Conservation (phyloP, 2,329 filamentous ascomycete genomes). For the Diaporthe nobilis region DNA sequence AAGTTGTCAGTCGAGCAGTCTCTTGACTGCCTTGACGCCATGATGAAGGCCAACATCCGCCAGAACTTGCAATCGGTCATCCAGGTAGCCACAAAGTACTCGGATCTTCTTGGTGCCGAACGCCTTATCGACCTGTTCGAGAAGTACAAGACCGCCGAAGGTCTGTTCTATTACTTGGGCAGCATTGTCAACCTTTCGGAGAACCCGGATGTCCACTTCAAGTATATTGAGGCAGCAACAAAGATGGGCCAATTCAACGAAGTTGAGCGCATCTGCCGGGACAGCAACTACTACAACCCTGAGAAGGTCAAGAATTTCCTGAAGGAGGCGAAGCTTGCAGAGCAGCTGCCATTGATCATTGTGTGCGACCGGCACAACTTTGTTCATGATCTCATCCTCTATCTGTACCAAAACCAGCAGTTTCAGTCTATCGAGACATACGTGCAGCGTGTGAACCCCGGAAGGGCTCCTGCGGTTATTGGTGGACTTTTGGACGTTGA, state of each 20-base stretch:
- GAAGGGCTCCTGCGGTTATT: constrained; percentile 90
- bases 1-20: constrained; percentile 96
- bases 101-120: constrained; percentile 90
- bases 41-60: constrained; percentile 96
- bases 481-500: constrained; percentile 96
- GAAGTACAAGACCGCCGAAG: constrained; percentile 97
- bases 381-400: constrained; percentile 95
- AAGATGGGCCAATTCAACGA: constrained; percentile 94
- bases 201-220: constrained; percentile 96
- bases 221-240: constrained; percentile 98
- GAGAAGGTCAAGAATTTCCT: constrained; percentile 99
- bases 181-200: constrained; percentile 98
- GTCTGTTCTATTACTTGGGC: constrained; percentile 97
- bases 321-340: constrained; percentile 92
- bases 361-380: constrained; percentile 99
- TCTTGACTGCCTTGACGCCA: constrained; percentile 92
- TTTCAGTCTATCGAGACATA: constrained; percentile 99
- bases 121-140: constrained; percentile 94
- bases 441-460: constrained; percentile 95
- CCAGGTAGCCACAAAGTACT: constrained; percentile 97
- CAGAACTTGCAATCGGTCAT: constrained; percentile 96
- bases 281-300: constrained; percentile 89
- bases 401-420: constrained; percentile 98
- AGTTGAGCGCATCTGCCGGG: constrained; percentile 96
- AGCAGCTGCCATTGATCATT: constrained; percentile 96